A percentile compares a stretch with the other conserved stretches of the same genome.
These are phyloP conservation scores for Garcileccinum viscosum DNA, from an alignment of 1,284 basidiomycete genomes.

Conservation along the genomic window DNA sequence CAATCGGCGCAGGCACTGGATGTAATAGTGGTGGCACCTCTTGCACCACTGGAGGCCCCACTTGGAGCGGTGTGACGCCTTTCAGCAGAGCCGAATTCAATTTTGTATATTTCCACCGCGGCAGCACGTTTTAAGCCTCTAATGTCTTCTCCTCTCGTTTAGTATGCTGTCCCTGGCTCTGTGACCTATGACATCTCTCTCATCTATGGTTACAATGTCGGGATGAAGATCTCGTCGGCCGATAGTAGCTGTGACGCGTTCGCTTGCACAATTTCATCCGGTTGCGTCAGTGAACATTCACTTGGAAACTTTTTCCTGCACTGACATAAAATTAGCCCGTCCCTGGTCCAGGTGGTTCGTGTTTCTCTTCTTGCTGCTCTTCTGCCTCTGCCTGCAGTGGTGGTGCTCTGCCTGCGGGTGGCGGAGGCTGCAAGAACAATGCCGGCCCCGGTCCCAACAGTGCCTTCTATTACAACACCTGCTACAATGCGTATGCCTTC, in stretches of 20 bases:
- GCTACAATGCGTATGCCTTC: slow-evolving; percentile 39
- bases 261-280: slow-evolving; percentile 38
- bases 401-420: slow-evolving; percentile 34
- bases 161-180: slow-evolving; percentile 37
- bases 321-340: slow-evolving; percentile 33
- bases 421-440: slow-evolving; percentile 37
- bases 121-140: background rate
- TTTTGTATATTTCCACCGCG: slow-evolving; percentile 18
- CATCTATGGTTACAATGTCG: slow-evolving; percentile 46
- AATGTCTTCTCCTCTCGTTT: background rate
- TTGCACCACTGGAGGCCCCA: slow-evolving; percentile 41
- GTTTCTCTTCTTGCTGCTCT: slow-evolving; percentile 40
- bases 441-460: slow-evolving; percentile 38
- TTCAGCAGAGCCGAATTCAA: slow-evolving; percentile 43
- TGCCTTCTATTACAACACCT: slow-evolving; percentile 36
- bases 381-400: slow-evolving; percentile 27
- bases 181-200: slow-evolving; percentile 46
- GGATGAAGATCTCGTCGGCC: slow-evolving; percentile 42
- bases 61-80: slow-evolving; percentile 38
- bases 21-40: slow-evolving; percentile 25
- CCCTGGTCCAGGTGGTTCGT: slow-evolving; percentile 30
- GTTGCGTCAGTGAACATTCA: slow-evolving; percentile 29
- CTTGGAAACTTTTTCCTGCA: background rate
- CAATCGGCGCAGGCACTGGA: slow-evolving; percentile 35
- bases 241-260: slow-evolving; percentile 35